Evolutionary conservation across 176 grass and related monocot species (phyloP).

Genomic region (Juncus inflexus): DNA sequence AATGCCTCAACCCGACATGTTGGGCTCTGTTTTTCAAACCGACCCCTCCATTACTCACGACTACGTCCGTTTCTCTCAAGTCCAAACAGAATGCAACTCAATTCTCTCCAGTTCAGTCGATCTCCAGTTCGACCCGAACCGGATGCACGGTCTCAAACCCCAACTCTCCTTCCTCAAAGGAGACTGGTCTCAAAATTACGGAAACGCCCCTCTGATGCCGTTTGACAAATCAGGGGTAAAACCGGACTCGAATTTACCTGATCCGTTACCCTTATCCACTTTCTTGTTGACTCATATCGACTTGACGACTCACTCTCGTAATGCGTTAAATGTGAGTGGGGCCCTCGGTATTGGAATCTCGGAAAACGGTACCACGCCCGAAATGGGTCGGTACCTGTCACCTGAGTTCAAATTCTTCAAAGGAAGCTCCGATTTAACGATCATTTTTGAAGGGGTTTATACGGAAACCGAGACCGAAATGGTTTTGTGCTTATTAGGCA

Average conservation of each 20-base stretch:
- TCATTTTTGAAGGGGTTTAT: conserved; percentile 78
- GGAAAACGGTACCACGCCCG: conserved; percentile 49
- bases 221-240: conserved; percentile 52
- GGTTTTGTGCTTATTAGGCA: conserved; percentile 70
- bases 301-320: conserved; percentile 30
- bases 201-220: conserved; percentile 44
- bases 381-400: conserved; percentile 44
- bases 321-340: conserved; percentile 66
- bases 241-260: conserved; percentile 7
- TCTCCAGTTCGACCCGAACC: conserved; percentile 52
- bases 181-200: conserved; percentile 56
- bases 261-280: conserved; percentile 32
- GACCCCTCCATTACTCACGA: conserved; percentile 43
- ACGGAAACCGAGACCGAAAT: conserved; percentile 48
- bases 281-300: conserved; percentile 70
- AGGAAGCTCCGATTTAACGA: conserved; percentile 56
- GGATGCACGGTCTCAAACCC: conserved; percentile 39
- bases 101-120: conserved; percentile 40
- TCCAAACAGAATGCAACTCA: conserved; percentile 43
- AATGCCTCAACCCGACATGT: background rate
- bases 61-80: conserved; percentile 55
- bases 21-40: conserved; percentile 7
- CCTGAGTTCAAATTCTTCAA: conserved; percentile 65
- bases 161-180: conserved; percentile 63
- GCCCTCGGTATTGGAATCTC: conserved; percentile 52